These are phyloP conservation scores for Mixia osmundae DNA, from an alignment of 1,284 basidiomycete species.

Conservation along the genomic window DNA sequence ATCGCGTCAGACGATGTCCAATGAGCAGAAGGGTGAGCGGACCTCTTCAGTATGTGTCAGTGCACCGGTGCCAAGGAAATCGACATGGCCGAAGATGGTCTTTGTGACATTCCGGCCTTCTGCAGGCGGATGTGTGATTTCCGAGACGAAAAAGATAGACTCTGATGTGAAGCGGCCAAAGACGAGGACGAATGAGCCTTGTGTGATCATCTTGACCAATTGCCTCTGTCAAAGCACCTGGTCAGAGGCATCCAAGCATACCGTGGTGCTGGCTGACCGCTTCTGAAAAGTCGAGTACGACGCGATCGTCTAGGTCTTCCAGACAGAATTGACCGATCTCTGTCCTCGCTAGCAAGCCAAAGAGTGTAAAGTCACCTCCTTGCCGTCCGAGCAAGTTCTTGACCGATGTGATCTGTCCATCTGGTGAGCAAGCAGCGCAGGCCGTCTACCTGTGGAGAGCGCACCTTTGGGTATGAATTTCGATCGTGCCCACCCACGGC, in stretches of 20 bases:
- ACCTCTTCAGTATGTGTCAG: conserved; percentile 84
- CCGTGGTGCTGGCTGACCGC: conserved; percentile 33
- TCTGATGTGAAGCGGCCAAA: conserved; percentile 94
- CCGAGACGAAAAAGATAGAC: conserved; percentile 62
- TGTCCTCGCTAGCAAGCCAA: conserved; percentile 75
- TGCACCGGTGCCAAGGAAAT: conserved; percentile 79
- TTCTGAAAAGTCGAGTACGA: conserved; percentile 68
- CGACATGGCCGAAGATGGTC: conserved; percentile 81
- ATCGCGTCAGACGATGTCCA: not conserved
- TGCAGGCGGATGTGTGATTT: conserved; percentile 90
- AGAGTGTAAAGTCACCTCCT: conserved; percentile 69
- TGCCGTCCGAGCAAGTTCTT: conserved; percentile 84
- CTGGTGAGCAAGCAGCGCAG: not conserved
- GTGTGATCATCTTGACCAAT: conserved; percentile 87
- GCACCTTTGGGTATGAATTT: conserved; percentile 57
- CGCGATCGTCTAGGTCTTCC: conserved; percentile 79
- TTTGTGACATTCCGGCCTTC: conserved; percentile 59
- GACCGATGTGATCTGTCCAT: conserved; percentile 59
- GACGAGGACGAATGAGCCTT: conserved; percentile 80
- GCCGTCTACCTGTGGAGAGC: conserved; percentile 11
- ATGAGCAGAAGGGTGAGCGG: conserved; percentile 18
- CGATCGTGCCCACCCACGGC: conserved; percentile 55
- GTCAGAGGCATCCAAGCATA: not conserved
- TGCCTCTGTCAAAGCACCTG: conserved; percentile 50
- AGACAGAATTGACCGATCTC: conserved; percentile 74